Evolutionary conservation across 2,329 filamentous ascomycete genomes (phyloP), one percentile per base, ranked within the genome.

Genomic region (Dryadomyces quercus-mongolicae): DNA sequence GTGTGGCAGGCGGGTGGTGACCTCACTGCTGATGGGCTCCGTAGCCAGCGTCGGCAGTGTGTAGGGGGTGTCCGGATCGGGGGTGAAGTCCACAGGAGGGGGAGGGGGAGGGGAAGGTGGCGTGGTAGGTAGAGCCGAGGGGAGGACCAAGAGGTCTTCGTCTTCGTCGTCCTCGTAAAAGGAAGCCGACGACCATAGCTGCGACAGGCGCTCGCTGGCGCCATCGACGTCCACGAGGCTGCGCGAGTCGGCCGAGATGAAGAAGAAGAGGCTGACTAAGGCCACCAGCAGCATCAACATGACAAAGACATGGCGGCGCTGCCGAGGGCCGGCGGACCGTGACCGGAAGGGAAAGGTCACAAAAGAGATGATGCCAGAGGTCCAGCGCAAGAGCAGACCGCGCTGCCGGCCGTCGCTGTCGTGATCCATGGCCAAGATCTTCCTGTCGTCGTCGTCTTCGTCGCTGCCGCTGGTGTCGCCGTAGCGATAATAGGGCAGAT

Each of bases 1-100:
- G 47, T 58, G 55, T 12, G 58, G 54, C 15, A 60, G 49, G 12
- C 18, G 47, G 25, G 57, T 56, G 1, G 54, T 55, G 13, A 45
- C 34, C 5, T 40, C 20, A 10, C 38, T 49, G 21, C 25, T 40
- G 52, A 54, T 12, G 48, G 45, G 22, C 25, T 38, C 36, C 42
- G 42, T 46, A 7, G 21, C 8, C 20, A 20, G 21, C 20, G 15
- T 18, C 44, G 44, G 44, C 44, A 46, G 36, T 12, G 10, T 40
- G 36, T 40, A 40, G 15, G 36, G 36, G 10, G 10, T 12, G 36
- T 12, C 10, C 6, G 36, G 6, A 12, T 16, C 36, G 36, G 15
- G 34, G 34, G 7, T 7, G 7, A 13, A 38, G 34, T 7, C 34
- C 34, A 38, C 7, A 38, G 34, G 34, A 38, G 34, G 34, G 34